Evolutionary conservation across 2,329 filamentous ascomycete species (phyloP).

Genomic region (Colletotrichum eremochloae): DNA sequence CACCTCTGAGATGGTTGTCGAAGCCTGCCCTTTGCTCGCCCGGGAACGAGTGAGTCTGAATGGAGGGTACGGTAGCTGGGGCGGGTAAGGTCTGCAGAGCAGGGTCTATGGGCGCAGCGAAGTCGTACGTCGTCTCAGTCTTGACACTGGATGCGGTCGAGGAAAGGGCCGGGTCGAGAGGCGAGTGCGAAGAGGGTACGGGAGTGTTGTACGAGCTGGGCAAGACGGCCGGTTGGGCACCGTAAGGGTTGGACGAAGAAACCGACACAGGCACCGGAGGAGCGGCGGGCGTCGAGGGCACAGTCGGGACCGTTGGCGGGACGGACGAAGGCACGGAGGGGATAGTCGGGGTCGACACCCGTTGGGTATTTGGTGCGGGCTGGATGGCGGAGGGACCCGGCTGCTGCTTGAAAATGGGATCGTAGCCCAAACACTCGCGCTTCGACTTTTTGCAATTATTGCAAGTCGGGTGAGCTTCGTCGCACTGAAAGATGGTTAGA

Average conservation of each 20-base stretch:
- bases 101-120: constrained; percentile 74
- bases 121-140: constrained; percentile 63
- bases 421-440: constrained; percentile 87
- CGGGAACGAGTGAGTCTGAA: constrained; percentile 47
- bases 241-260: constrained; percentile 56
- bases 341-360: constrained; percentile 50
- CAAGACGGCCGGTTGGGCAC: constrained; percentile 60
- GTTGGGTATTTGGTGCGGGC: constrained; percentile 69
- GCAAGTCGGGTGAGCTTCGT: constrained; percentile 94
- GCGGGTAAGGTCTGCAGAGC: constrained; percentile 65
- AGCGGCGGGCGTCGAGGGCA: constrained; percentile 44
- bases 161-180: constrained; percentile 46
- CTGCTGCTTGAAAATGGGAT: constrained; percentile 85
- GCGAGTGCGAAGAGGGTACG: constrained; percentile 44
- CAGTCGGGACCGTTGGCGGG: constrained; percentile 44
- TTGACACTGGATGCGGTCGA: constrained; percentile 52
- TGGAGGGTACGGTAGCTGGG: constrained; percentile 49
- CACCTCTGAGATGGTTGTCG: constrained; percentile 64
- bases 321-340: constrained; percentile 54
- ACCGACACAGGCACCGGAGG: constrained; percentile 46
- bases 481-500: constrained; percentile 73
- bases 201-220: constrained; percentile 55
- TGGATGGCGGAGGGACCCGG: constrained; percentile 81
- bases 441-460: constrained; percentile 92
- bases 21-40: constrained; percentile 44